Evolutionary conservation across 352 stramenopile genomes (phyloP).

Genomic region (Hyphochytrium catenoides): DNA sequence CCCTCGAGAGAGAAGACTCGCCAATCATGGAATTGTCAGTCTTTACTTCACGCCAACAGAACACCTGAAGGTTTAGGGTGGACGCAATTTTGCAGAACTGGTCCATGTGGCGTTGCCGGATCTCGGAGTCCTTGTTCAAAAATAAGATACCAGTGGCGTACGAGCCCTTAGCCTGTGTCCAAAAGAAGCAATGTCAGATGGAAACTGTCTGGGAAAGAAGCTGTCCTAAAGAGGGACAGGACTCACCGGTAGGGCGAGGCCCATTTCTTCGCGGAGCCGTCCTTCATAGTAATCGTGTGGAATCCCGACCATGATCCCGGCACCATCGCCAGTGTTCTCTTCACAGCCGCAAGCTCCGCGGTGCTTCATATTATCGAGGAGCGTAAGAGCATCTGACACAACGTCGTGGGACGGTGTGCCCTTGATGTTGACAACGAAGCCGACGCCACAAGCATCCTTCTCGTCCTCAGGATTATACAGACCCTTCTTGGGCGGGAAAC

Average conservation of each 20-base stretch:
- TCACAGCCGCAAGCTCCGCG: slow-evolving; percentile 82
- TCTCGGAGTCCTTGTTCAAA: slow-evolving; percentile 34
- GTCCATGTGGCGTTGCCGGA: slow-evolving; percentile 61
- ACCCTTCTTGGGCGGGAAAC: slow-evolving; percentile 4
- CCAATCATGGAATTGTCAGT: slow-evolving; percentile 79
- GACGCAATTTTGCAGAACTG: slow-evolving; percentile 50
- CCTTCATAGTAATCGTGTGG: slow-evolving; percentile 77
- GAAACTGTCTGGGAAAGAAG: too few relatives aligned
- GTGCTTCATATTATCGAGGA: slow-evolving; percentile 89
- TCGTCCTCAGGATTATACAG: slow-evolving; percentile 27
- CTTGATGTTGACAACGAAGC: slow-evolving; percentile 86
- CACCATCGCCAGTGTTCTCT: slow-evolving; percentile 68
- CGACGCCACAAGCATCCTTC: slow-evolving; percentile 71
- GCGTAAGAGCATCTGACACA: slow-evolving; percentile 84
- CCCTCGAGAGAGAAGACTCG: slow-evolving; percentile 68
- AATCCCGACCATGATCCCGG: slow-evolving; percentile 81
- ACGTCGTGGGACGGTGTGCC: slow-evolving; percentile 61
- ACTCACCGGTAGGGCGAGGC: slow-evolving; percentile 22
- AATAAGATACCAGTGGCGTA: slow-evolving; percentile 74
- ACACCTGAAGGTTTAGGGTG: slow-evolving; percentile 62
- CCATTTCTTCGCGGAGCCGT: slow-evolving; percentile 22
- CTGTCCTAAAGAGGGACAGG: too few relatives aligned
- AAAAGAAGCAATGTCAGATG: too few relatives aligned
- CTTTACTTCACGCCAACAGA: slow-evolving; percentile 76
- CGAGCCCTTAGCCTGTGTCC: slow-evolving; percentile 19